Percentiles rank a stretch among this genome's conserved stretches.
phyloP scores from a whole-genome alignment of 2,329 filamentous ascomycete genomes.

The Trichoderma citrinoviride region DNA sequence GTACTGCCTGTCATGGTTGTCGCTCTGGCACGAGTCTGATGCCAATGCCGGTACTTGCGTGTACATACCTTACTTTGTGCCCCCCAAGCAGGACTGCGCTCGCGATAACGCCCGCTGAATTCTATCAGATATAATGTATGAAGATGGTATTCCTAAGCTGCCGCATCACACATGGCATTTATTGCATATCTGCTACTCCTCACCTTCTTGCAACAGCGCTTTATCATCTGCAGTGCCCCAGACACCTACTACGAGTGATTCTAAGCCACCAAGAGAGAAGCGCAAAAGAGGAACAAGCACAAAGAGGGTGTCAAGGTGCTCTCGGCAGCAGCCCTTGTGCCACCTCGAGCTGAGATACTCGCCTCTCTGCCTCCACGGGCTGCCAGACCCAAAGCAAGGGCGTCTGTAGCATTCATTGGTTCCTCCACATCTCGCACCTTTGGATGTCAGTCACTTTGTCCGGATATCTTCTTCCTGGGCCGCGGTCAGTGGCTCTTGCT shows the following conservation, averaged over 20 bases:
- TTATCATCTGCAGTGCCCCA: background rate
- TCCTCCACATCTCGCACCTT: conserved; percentile 3
- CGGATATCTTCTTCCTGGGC: background rate
- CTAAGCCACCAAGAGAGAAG: background rate
- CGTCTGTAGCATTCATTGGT: conserved; percentile 25
- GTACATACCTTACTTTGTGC: background rate
- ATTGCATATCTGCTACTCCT: background rate
- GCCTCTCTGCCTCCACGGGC: conserved; percentile 4
- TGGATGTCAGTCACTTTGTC: conserved; percentile 3
- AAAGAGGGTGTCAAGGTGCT: conserved; percentile 10
- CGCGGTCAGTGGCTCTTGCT: background rate
- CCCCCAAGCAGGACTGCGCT: background rate
- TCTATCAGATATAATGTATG: background rate
- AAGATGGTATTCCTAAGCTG: background rate
- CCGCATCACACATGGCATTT: background rate
- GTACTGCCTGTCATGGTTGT: no score
- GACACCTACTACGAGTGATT: background rate
- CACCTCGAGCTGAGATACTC: conserved; percentile 20
- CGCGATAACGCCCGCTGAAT: background rate
- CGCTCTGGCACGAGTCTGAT: no score
- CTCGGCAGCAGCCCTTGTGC: conserved; percentile 14
- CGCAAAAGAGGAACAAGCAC: background rate
- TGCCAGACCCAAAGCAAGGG: conserved; percentile 23
- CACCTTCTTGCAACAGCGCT: no score
- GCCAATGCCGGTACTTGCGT: no score